Conservation (phyloP, 306 rosid genomes). For the Fragaria vesca region DNA sequence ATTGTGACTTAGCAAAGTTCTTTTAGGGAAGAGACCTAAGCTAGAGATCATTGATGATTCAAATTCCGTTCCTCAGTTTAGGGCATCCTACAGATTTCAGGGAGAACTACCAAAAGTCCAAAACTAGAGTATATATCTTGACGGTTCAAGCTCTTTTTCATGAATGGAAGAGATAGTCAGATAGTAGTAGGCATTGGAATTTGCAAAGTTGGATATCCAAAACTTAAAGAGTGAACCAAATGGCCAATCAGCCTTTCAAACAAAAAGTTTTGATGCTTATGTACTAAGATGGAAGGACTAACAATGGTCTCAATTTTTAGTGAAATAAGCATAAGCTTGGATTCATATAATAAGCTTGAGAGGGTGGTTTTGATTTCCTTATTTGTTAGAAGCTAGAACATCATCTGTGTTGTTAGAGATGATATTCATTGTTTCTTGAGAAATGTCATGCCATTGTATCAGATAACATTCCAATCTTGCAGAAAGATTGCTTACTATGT, state of each 20-base stretch:
- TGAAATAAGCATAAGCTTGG: too few relatives aligned
- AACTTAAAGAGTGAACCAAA: constrained; percentile 35
- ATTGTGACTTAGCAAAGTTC: too few relatives aligned
- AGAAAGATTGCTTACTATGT: not conserved
- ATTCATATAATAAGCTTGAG: not conserved
- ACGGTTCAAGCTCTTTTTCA: constrained; percentile 12
- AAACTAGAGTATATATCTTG: too few relatives aligned
- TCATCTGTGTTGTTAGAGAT: not conserved
- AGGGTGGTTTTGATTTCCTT: constrained; percentile 36
- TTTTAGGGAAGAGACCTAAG: constrained; percentile 31
- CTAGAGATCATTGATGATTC: constrained; percentile 10
- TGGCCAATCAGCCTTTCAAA: constrained; percentile 58
- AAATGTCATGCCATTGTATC: not conserved
- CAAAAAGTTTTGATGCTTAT: constrained; percentile 47
- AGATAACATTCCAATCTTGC: not conserved
- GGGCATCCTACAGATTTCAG: too few relatives aligned
- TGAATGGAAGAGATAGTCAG: constrained; percentile 61
- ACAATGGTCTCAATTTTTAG: too few relatives aligned
- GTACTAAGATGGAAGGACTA: constrained; percentile 30
- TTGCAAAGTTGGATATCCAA: constrained; percentile 31
- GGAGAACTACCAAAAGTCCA: too few relatives aligned
- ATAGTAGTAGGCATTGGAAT: constrained; percentile 41
- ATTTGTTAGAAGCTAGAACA: not conserved
- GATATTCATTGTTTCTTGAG: not conserved
- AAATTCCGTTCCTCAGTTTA: too few relatives aligned